Conservation (phyloP, 768 basidiomycete genomes). For the Leccinum obscurum region DNA sequence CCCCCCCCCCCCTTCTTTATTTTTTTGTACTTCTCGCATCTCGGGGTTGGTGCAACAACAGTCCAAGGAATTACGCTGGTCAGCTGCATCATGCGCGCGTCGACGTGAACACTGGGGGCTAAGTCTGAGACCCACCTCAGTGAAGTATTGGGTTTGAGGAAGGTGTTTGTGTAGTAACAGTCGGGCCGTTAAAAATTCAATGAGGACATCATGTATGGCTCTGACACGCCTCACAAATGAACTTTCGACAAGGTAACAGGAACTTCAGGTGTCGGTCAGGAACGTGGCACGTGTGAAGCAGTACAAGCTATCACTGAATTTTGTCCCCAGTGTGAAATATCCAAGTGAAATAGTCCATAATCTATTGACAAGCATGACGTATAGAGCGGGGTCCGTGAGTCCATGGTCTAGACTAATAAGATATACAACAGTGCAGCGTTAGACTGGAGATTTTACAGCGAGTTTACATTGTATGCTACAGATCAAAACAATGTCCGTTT, state of each 20-base stretch:
- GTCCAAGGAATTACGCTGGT: slow-evolving; percentile 13
- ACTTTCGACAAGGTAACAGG: too few relatives aligned
- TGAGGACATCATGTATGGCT: too few relatives aligned
- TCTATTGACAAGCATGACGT: not conserved
- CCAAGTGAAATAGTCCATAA: not conserved
- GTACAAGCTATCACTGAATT: too few relatives aligned
- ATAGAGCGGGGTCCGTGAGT: slow-evolving; percentile 5
- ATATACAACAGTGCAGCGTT: not conserved
- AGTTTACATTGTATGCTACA: slow-evolving; percentile 6
- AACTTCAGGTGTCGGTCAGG: too few relatives aligned
- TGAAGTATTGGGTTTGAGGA: too few relatives aligned
- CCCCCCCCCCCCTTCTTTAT: not conserved
- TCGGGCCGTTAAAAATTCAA: too few relatives aligned
- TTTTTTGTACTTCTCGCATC: slow-evolving; percentile 18
- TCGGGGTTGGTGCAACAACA: slow-evolving; percentile 15
- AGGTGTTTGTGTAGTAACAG: too few relatives aligned
- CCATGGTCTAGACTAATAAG: slow-evolving; percentile 7
- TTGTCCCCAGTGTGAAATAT: too few relatives aligned
- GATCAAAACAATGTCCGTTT: not conserved
- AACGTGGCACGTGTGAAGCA: too few relatives aligned
- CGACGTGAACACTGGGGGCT: not conserved
- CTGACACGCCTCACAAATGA: too few relatives aligned
- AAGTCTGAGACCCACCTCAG: too few relatives aligned
- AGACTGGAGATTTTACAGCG: not conserved
- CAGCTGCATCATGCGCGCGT: slow-evolving; percentile 4